These are phyloP conservation scores for Metschnikowia kunwiensis DNA, from an alignment of 805 yeast genomes.

Conservation along the genomic window DNA sequence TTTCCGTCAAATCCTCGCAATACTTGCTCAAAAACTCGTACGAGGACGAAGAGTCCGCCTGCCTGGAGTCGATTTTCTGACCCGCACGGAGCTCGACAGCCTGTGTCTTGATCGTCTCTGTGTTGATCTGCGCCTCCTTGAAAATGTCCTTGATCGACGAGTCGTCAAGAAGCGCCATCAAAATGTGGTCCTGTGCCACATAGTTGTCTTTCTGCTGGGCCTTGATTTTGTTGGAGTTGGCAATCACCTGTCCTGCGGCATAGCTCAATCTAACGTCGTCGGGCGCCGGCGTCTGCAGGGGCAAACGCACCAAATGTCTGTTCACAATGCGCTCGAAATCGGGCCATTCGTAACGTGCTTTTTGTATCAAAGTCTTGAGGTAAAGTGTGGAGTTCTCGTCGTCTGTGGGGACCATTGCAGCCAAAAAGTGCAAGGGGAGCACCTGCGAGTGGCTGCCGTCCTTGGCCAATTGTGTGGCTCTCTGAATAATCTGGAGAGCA, in stretches of 20 bases:
- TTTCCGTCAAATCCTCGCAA: slow-evolving; percentile 90
- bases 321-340: slow-evolving; percentile 77
- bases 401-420: slow-evolving; percentile 79
- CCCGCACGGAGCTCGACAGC: slow-evolving; percentile 80
- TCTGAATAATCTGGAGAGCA: slow-evolving; percentile 76
- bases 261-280: slow-evolving; percentile 71
- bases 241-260: slow-evolving; percentile 71
- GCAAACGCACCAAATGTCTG: slow-evolving; percentile 74
- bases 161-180: slow-evolving; percentile 83
- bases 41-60: slow-evolving; percentile 84
- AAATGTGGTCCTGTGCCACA: slow-evolving; percentile 90
- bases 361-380: slow-evolving; percentile 77
- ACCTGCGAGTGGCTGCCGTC: slow-evolving; percentile 83
- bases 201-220: slow-evolving; percentile 86
- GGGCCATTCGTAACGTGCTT: slow-evolving; percentile 85
- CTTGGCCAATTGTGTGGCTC: slow-evolving; percentile 77
- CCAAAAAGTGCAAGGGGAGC: slow-evolving; percentile 84
- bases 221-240: slow-evolving; percentile 73
- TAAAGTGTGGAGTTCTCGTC: slow-evolving; percentile 48
- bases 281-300: slow-evolving; percentile 89
- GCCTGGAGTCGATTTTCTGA: slow-evolving; percentile 87
- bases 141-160: slow-evolving; percentile 63
- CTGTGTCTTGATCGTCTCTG: slow-evolving; percentile 73
- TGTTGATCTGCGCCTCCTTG: slow-evolving; percentile 66
- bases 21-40: slow-evolving; percentile 85